Base-by-base conservation (phyloP, 1,284 basidiomycete genomes). In the Ganoderma lingzhi region DNA sequence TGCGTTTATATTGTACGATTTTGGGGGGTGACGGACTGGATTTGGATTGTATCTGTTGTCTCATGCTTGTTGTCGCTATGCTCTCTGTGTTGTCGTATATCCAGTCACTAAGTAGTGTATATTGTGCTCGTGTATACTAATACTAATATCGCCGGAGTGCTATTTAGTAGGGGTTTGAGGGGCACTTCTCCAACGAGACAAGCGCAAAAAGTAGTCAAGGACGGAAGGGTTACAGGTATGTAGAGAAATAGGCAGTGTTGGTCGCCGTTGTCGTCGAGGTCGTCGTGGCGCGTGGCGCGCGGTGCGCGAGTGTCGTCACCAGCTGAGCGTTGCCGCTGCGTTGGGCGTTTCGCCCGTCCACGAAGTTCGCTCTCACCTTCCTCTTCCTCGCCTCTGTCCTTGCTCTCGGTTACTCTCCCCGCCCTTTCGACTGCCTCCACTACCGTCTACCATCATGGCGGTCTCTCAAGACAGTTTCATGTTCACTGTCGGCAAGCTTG, bases 401-500 rank as follows among this genome's bases (percentile, higher is more conserved):
- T 51, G 48, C 48, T 51, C 48, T 28, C 23, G 23, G 48, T 12
- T 51, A 12, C 23, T 28, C 23, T 51, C 23, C 23, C 48, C 48
- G 23, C 48, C 23, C 48, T 28, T 28, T 51, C 23, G 23, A 51
- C 48, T 10, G 48, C 48, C 45, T 51, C 9, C 48, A 51, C 48
- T 23, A 28, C 23, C 23, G 44, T 55, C 55, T 45, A 37, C 42
- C 23, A 37, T 12, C 23, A 42, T 78, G 76, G 71, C 70, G 9
- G 80, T 80, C 67, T 75, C 83, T 17, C 81, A 83, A 70, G 88
- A 89, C 62, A 87, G 85, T 74, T 88, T 87, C 74, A 92, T 86
- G 19, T 93, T 93, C 71, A 92, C 91, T 0, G 87, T 93, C 12
- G 91, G 91, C 58, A 93, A 93, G 81, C 86, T 93, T 45, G 90